Conservation (phyloP, 2,329 filamentous ascomycete species). For the Herpotrichia juniperi region DNA sequence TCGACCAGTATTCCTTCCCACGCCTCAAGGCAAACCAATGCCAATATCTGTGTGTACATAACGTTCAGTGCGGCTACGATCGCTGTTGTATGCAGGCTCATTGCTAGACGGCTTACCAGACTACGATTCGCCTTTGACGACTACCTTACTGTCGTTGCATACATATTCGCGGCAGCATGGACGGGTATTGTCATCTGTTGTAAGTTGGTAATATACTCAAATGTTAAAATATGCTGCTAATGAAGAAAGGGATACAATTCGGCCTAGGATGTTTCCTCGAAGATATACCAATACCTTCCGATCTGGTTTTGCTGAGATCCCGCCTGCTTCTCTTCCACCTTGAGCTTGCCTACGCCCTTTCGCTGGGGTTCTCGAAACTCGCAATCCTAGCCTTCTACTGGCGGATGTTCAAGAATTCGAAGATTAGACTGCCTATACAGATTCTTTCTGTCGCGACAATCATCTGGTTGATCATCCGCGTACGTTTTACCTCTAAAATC, state of each 20-base stretch:
- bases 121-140: slow-evolving; percentile 13
- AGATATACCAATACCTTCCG: slow-evolving; percentile 6
- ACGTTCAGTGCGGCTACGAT: slow-evolving; percentile 13
- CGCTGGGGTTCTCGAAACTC: slow-evolving; percentile 18
- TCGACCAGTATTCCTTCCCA: not conserved
- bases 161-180: slow-evolving; percentile 10
- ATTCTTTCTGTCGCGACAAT: slow-evolving; percentile 9
- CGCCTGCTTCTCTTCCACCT: slow-evolving; percentile 13
- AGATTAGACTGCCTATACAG: slow-evolving; percentile 17
- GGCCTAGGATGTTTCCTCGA: slow-evolving; percentile 15
- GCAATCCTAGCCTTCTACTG: slow-evolving; percentile 25
- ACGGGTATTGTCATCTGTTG: slow-evolving; percentile 12
- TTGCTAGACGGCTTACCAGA: slow-evolving; percentile 12
- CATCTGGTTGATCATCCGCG: slow-evolving; percentile 17
- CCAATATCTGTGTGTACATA: slow-evolving; percentile 12
- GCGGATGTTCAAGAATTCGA: slow-evolving; percentile 23
- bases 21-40: slow-evolving; percentile 9
- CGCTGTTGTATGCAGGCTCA: slow-evolving; percentile 5
- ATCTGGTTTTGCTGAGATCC: slow-evolving; percentile 6
- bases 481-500: slow-evolving; percentile 1
- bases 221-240: not conserved
- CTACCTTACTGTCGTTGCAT: slow-evolving; percentile 12
- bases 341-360: slow-evolving; percentile 17
- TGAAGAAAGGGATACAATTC: slow-evolving; percentile 11
- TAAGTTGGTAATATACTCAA: slow-evolving; percentile 3